Percentiles rank a stretch among this genome's conserved stretches.
Evolutionary conservation across 768 basidiomycete species (phyloP).

Genomic region (Dendrothele bispora): DNA sequence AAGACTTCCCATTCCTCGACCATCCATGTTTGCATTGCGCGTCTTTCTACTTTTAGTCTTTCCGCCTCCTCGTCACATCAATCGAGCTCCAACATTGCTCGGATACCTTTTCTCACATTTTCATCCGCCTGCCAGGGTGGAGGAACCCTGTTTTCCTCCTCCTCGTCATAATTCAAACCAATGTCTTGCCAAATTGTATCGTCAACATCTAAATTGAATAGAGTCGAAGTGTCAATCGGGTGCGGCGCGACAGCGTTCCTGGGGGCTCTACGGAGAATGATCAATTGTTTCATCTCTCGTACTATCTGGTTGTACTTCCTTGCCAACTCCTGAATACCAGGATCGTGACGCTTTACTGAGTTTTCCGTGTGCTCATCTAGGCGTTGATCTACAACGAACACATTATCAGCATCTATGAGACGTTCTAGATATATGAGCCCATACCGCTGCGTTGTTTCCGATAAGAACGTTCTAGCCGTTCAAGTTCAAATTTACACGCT

Average conservation of each 20-base stretch:
- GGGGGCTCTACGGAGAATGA: constrained; percentile 20
- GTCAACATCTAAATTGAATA: constrained; percentile 35
- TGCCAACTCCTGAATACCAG: constrained; percentile 22
- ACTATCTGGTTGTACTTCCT: constrained; percentile 28
- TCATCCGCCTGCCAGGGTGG: constrained; percentile 28
- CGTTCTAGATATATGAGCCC: too few species aligned
- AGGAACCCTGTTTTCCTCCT: constrained; percentile 5
- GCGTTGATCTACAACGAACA: constrained; percentile 16
- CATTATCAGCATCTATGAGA: too few species aligned
- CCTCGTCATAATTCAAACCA: constrained; percentile 23
- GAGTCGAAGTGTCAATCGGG: constrained; percentile 15
- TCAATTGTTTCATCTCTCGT: constrained; percentile 17
- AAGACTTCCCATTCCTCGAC: constrained; percentile 5
- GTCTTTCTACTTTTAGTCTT: constrained; percentile 8
- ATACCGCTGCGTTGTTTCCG: background rate
- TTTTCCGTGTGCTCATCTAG: constrained; percentile 24
- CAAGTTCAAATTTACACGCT: background rate
- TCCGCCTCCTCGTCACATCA: constrained; percentile 19
- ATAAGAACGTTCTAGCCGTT: background rate
- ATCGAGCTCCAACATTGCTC: constrained; percentile 19
- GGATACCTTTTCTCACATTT: constrained; percentile 26
- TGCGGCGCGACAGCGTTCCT: constrained; percentile 19
- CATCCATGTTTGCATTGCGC: constrained; percentile 14
- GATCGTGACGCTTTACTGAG: constrained; percentile 24
- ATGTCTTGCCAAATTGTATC: constrained; percentile 35